A percentile compares a stretch with the other conserved stretches of the same genome.
Evolutionary conservation across 2,329 filamentous ascomycete species (phyloP).

Genomic region (Sporothrix pseudoabietina): DNA sequence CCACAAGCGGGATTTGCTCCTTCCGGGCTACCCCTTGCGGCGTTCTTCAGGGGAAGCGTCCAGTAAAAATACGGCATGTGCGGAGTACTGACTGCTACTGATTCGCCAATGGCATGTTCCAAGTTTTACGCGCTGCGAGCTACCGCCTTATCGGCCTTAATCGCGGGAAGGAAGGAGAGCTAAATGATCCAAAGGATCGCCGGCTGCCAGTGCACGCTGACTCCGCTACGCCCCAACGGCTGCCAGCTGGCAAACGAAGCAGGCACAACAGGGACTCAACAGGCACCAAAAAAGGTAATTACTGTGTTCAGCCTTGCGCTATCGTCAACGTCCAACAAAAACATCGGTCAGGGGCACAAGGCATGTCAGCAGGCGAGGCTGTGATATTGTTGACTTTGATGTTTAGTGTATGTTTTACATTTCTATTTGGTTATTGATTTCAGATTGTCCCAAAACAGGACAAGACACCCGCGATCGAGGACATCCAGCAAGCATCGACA

Average conservation of each 20-base stretch:
- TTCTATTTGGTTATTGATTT: neutral
- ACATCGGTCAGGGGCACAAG: neutral
- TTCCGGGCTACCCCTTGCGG: neutral
- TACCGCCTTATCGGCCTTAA: neutral
- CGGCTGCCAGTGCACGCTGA: neutral
- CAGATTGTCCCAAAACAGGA: neutral
- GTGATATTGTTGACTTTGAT: neutral
- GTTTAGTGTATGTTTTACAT: neutral
- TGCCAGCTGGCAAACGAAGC: neutral
- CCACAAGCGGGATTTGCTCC: slow-evolving; percentile 3
- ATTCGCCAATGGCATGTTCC: slow-evolving; percentile 9
- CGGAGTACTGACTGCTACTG: neutral
- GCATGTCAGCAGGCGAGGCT: neutral
- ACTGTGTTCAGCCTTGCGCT: neutral
- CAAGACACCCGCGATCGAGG: neutral
- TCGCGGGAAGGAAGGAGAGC: neutral
- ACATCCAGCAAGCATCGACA: neutral
- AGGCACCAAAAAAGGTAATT: neutral
- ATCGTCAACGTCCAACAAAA: neutral
- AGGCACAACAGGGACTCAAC: neutral
- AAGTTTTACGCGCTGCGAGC: neutral
- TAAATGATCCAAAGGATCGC: neutral
- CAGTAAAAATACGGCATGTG: neutral
- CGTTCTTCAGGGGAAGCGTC: neutral
- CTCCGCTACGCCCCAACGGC: neutral